Percentiles rank a stretch among this genome's conserved stretches.
Conservation (phyloP, 2,329 filamentous ascomycete species). For the Venturia effusa region DNA sequence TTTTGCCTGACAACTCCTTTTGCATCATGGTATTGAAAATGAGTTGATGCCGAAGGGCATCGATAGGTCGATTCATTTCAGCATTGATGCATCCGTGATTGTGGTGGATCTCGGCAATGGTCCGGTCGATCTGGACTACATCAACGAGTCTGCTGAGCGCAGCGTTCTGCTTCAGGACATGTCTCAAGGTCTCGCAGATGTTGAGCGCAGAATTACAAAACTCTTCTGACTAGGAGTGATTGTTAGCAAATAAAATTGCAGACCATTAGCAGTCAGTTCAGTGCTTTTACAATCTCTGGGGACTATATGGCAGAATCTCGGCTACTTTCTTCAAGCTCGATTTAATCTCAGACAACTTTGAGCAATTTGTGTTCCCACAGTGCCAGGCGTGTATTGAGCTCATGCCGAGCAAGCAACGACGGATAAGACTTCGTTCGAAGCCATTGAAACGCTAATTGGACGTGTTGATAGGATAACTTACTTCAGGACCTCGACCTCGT, state of each 20-base stretch:
- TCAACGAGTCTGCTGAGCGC: not conserved
- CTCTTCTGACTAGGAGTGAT: slow-evolving; percentile 5
- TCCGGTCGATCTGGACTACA: slow-evolving; percentile 9
- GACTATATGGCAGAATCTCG: not conserved
- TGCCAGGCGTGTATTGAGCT: no score
- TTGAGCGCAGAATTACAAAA: slow-evolving; percentile 13
- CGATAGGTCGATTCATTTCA: slow-evolving; percentile 15
- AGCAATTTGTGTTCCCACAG: no score
- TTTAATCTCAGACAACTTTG: not conserved
- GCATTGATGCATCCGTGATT: slow-evolving; percentile 15
- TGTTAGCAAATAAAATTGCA: not conserved
- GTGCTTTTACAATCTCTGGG: not conserved
- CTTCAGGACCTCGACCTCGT: slow-evolving; percentile 10
- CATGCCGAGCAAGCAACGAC: no score
- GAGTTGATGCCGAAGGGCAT: slow-evolving; percentile 12
- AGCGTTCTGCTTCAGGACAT: not conserved
- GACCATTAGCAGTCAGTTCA: not conserved
- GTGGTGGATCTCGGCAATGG: slow-evolving; percentile 14
- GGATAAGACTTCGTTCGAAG: not conserved
- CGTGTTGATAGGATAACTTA: not conserved
- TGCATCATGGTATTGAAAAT: slow-evolving; percentile 15
- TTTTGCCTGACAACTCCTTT: not conserved
- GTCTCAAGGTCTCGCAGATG: slow-evolving; percentile 13
- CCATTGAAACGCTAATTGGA: not conserved
- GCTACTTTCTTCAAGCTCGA: not conserved